Percentiles rank a stretch among this genome's conserved stretches.
Evolutionary conservation across 257 asterid genomes (phyloP).

Genomic region (Solanum corneliomulleri): DNA sequence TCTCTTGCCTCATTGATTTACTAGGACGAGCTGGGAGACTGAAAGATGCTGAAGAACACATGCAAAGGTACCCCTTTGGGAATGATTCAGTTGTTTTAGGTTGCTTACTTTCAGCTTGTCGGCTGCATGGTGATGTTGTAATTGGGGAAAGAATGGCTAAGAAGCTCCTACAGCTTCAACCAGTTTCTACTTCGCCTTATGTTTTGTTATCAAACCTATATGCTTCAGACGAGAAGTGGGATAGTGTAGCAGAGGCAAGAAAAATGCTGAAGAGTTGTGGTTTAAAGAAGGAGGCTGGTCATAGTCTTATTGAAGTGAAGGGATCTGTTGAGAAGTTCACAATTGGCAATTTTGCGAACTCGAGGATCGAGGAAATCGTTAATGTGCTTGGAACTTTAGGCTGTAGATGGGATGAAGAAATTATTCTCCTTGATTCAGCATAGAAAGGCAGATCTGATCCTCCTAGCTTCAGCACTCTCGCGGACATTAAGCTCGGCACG

Average conservation of each 20-base stretch:
- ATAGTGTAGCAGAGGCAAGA: conserved; percentile 43
- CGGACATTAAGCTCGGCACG: not conserved
- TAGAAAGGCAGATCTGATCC: not conserved
- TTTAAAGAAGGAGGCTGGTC: conserved; percentile 52
- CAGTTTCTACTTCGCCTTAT: conserved; percentile 46
- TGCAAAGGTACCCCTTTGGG: conserved; percentile 20
- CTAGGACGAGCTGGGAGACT: conserved; percentile 64
- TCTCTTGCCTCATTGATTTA: conserved; percentile 60
- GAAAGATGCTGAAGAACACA: conserved; percentile 41
- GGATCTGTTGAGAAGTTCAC: conserved; percentile 35
- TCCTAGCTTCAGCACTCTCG: not conserved
- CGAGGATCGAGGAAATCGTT: conserved; percentile 33
- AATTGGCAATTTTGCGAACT: conserved; percentile 38
- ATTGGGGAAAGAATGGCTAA: conserved; percentile 44
- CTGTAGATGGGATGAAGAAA: conserved; percentile 20
- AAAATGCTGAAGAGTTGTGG: conserved; percentile 40
- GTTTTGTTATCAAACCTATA: conserved; percentile 50
- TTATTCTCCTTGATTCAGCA: not conserved
- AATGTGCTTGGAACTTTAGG: conserved; percentile 23
- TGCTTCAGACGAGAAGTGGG: conserved; percentile 62
- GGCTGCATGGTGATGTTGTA: conserved; percentile 36
- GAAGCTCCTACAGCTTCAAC: conserved; percentile 36
- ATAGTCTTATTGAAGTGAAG: conserved; percentile 38
- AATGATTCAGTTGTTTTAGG: conserved; percentile 55
- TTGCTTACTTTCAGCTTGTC: conserved; percentile 60